Evolutionary conservation across 2,329 filamentous ascomycete species (phyloP), one percentile per base, ranked within the genome.

Genomic region (Colletotrichum lindemuthianum): DNA sequence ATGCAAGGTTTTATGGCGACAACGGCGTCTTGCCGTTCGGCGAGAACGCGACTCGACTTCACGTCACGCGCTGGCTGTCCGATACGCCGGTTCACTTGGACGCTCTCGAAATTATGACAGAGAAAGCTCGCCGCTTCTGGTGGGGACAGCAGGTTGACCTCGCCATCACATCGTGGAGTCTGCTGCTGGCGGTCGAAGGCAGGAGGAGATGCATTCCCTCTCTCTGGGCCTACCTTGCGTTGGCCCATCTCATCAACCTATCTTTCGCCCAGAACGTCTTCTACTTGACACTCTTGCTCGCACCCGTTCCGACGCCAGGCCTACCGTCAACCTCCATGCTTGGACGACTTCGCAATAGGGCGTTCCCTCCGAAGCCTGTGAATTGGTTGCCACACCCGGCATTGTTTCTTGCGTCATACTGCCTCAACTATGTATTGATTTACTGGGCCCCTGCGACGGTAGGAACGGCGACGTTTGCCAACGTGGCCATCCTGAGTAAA

Each of bases 221-320:
- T 55, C 75, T 86, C 2, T 83, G 84, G 73, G 81, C 84, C 2
- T 90, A 88, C 68, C 79, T 89, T 63, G 73, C 82, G 12, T 74
- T 90, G n/a, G 83, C 83, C 13, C 86, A 89, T 57, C 76, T 87
- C 6, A 82, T 88, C 57, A 86, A 82, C 59, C 75, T 90, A 10
- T 87, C 86, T 0, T 89, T 86, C 69, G 85, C 87, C 2, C 84
- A 88, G 73, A 89, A 87, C 68, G 74, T 90, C 36, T 90, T 90
- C 76, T 88, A 86, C 70, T 71, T 89, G 9, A 82, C 84, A 8
- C 76, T 89, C 34, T 76, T 88, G 9, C 79, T 88, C 33, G 87
- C 84, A 1, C 86, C 86, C 1, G 72, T 82, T 6, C 82, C 85
- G 1, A 65, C 85, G 69, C 63, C 44, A 71, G 60, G 67, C 72